Base-by-base conservation (phyloP, 352 stramenopile genomes). In the Phytophthora idaei region DNA sequence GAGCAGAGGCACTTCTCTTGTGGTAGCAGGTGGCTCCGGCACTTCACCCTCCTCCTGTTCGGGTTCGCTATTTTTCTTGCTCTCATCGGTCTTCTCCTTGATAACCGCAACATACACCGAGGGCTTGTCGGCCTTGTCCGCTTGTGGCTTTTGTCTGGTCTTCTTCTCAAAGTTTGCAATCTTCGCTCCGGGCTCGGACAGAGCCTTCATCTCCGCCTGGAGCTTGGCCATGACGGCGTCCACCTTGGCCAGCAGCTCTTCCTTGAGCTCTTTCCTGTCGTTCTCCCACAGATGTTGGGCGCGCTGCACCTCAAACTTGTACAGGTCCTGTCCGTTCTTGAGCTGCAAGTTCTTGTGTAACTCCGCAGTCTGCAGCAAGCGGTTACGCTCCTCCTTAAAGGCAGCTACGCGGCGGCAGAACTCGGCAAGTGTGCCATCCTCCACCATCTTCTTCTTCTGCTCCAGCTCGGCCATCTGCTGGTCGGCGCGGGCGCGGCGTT, bases 401-500 rank as follows among this genome's bases (percentile, higher is more conserved):
- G 90, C 87, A 12, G 81, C 83, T 29, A 92, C 85, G n/a, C 86
- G 86, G 15, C 86, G 84, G 37, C 86, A 93, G 73, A 85, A 94
- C 74, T 94, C 86, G 17, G 83, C 82, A 2, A 94, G 81, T 34
- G 84, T 93, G 44, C 86, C 86, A 57, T 92, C 84, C 57, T 93
- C 84, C 39, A 94, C 83, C 84, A 94, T 94, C 45, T 87, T 76
- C 61, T 88, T 85, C 71, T 94, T 94, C 64, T 90, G 85, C 71
- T 93, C 84, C 21, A 94, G 75, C 67, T 93, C 87, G 27, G 77
- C 60, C 47, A 93, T 58, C 42, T 90, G 83, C 65, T 92, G 83
- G n/a, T 73, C 71, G 27, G 83, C 60, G 28, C 68, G 37, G 12
- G 64, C 69, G 9, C 69, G 67, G 10, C 59, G 66, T 53, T 78